A percentile compares a stretch with the other conserved stretches of the same genome.
Conservation (phyloP, 2,329 filamentous ascomycete species). For the Coniochaeta hoffmannii region DNA sequence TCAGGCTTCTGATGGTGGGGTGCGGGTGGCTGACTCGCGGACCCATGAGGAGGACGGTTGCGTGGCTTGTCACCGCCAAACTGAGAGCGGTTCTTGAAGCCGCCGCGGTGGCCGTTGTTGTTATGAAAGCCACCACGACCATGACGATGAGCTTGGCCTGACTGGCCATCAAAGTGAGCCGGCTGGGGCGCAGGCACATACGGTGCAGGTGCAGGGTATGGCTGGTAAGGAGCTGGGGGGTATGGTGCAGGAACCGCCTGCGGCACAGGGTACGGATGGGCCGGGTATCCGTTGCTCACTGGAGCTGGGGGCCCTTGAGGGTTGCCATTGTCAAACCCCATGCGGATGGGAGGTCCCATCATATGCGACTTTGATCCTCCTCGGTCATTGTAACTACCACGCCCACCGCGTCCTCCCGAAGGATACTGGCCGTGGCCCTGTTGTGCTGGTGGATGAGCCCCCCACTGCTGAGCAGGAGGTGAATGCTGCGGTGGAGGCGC, state of each 20-base stretch:
- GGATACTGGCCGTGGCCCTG: slow-evolving; percentile 19
- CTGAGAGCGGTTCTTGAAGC: slow-evolving; percentile 24
- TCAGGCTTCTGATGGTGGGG: slow-evolving; percentile 42
- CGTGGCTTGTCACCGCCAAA: slow-evolving; percentile 30
- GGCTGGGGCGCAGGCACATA: slow-evolving; percentile 16
- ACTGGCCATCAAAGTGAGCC: slow-evolving; percentile 21
- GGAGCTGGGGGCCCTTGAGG: slow-evolving; percentile 34
- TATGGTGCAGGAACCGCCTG: slow-evolving; percentile 22
- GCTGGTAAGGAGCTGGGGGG: slow-evolving; percentile 24
- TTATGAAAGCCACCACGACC: slow-evolving; percentile 30
- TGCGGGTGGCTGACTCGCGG: slow-evolving; percentile 17
- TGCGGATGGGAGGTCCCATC: slow-evolving; percentile 48
- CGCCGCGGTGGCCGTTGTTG: slow-evolving; percentile 15
- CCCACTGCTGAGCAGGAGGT: slow-evolving; percentile 35
- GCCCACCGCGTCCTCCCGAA: slow-evolving; percentile 30
- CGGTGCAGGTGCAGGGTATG: slow-evolving; percentile 27
- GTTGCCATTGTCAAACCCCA: slow-evolving; percentile 39
- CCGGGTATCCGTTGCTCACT: slow-evolving; percentile 34
- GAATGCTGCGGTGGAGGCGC: slow-evolving; percentile 23
- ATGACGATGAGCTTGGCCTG: slow-evolving; percentile 27
- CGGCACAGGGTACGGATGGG: slow-evolving; percentile 22
- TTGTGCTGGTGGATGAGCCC: slow-evolving; percentile 22
- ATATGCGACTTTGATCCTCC: slow-evolving; percentile 28
- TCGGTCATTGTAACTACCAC: slow-evolving; percentile 31
- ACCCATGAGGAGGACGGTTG: slow-evolving; percentile 24